Evolutionary conservation across 2,329 filamentous ascomycete species (phyloP), one percentile per base, ranked within the genome.

Genomic region (Teratosphaeria gauchensis): DNA sequence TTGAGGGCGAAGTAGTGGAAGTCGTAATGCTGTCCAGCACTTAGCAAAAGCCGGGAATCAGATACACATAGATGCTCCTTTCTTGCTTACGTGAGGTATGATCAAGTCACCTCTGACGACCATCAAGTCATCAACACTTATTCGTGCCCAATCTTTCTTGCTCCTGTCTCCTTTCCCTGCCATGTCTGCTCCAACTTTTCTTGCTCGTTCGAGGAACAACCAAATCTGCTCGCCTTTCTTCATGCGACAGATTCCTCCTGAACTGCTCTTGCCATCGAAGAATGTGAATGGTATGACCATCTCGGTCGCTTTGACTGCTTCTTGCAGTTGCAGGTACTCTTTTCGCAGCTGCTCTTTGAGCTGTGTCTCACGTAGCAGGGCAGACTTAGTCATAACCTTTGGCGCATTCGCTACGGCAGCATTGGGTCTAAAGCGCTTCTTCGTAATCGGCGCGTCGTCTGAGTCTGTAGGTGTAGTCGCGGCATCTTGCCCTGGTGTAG

Each of bases 1-100:
- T 97, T 96, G 73, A 95, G 87, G 71, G 96, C 85, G 75, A 99
- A 97, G 76, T 92, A 94, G 73, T 97, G 94, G 72, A 99, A 91
- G 64, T 97, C 92, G 71, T 95, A 96, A 74, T 99, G 94, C 90
- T 97, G 70, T 48, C 28, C 42, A 28, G 48, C 24, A 2, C 56
- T 72, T 58, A 72, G 63, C 51, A 53, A 42, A 16, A 24, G 32
- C 51, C 42, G 38, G 28, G 16, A 19, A 14, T 32, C 12, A 7
- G n/a, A n/a, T 42, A 33, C 33, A 35, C 4, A 33, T 35, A 19
- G 33, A 51, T 14, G 46, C 14, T 28, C 28, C 9, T 38, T 19
- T 54, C 28, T 21, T 30, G 84, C 88, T 80, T 77, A 95, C 92
- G 79, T 96, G 94, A 59, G 94, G 92, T 66, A 99, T 85, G 58